Evolutionary conservation across 345 rosid genomes (phyloP), one percentile per base, ranked within the genome.

Genomic region (Clausena lansium): DNA sequence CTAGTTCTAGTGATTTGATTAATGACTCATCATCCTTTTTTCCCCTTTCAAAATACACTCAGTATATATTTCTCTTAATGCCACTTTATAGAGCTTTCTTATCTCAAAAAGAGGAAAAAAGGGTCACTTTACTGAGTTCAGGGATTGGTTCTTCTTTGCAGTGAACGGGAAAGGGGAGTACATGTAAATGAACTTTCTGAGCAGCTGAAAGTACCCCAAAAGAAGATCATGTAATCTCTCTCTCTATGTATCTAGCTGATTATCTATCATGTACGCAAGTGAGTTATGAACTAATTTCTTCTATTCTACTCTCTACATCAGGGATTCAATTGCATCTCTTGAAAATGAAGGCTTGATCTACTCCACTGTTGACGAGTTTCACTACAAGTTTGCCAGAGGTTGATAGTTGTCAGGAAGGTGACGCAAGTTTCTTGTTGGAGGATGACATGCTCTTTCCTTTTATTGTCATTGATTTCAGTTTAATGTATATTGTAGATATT

Each of bases 321-420:
- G 98, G 89, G 90, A 87, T 77, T 87, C 94, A 14, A 86, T 92
- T 73, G 87, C 90, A 55, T 84, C 91, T 61, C 90, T 94, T 54
- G 99, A 96, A 85, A 92, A 85, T 63, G 99, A 96, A 83, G 98
- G 99, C 39, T 81, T 94, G 57, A 87, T 96, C 63, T 96, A 96
- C 84, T 96, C 99, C 14, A 94, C 98, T 64, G 88, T 96, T 19
- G 99, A 96, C n/a, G 97, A 96, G 74, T 91, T 86, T 79, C 99
- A 94, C 86, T 96, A 87, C 87, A 91, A 96, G 86, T 91, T 93
- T 38, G 90, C 94, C 9, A 90, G 85, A 82, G 88, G 80, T 60
- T 87, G 81, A 78, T 80, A 67, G 52, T 47, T 24, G 68, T 35
- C 4, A 24, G 24, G 11, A 68, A 41, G 58, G 38, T 65, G 65